Percentiles rank a stretch among this genome's conserved stretches.
phyloP scores from a whole-genome alignment of 805 yeast genomes.

The Candida ficus region DNA sequence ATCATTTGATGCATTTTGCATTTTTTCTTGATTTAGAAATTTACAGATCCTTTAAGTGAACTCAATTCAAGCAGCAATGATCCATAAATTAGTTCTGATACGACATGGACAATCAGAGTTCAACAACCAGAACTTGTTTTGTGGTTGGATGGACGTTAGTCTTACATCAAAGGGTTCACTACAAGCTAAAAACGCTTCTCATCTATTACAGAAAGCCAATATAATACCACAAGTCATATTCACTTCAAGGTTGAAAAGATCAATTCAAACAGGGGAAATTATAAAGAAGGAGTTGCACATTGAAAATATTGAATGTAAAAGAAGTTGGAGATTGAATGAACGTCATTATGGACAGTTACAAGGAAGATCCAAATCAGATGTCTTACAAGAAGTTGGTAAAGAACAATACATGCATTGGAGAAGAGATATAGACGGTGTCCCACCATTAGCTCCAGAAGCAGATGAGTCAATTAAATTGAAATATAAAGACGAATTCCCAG shows the following conservation, averaged over 20 bases:
- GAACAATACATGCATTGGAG: constrained; percentile 75
- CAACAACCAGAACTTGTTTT: constrained; percentile 70
- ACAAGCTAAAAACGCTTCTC: constrained; percentile 66
- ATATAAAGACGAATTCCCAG: constrained; percentile 26
- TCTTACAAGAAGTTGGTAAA: constrained; percentile 60
- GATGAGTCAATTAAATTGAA: constrained; percentile 24
- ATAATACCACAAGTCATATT: constrained; percentile 54
- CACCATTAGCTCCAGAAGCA: constrained; percentile 45
- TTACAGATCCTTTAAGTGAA: not conserved
- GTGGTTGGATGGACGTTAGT: constrained; percentile 82
- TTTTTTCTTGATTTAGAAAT: no score
- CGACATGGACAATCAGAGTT: constrained; percentile 84
- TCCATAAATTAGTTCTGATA: constrained; percentile 45
- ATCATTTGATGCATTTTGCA: not conserved
- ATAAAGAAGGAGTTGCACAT: constrained; percentile 53
- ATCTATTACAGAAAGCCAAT: constrained; percentile 44
- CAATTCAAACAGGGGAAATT: constrained; percentile 68
- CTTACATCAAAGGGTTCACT: constrained; percentile 60
- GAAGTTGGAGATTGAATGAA: constrained; percentile 79
- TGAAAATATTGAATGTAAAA: constrained; percentile 47
- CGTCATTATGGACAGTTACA: constrained; percentile 82
- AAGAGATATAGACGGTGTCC: constrained; percentile 73
- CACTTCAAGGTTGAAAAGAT: constrained; percentile 69
- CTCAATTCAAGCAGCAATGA: constrained; percentile 3
- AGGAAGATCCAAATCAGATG: constrained; percentile 67